Evolutionary conservation across 257 asterid species (phyloP), one percentile per base, ranked within the genome.

Genomic region (Solanum verrucosum): DNA sequence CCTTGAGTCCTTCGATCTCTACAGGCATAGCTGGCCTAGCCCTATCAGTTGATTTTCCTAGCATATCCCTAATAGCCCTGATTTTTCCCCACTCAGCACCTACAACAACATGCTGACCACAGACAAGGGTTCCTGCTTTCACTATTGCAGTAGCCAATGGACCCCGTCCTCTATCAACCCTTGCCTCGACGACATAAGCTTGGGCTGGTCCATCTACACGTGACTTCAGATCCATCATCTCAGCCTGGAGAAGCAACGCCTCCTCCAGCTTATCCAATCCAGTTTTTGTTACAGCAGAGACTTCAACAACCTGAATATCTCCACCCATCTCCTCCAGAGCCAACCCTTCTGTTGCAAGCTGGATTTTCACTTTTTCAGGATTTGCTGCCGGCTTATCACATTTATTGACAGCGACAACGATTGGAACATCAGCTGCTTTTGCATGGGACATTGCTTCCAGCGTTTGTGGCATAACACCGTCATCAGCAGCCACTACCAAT

Each of bases 401-500:
- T 90, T 97, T 96, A 89, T 97, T 97, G 35, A 97, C 92, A 34
- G 99, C 99, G 73, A 96, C 99, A 83, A 97, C 98, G 33, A 97
- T 89, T 2, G 98, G 98, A 74, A 97, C 98, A 49, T 92, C 90
- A 68, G 99, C 99, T 70, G 93, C 90, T 89, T 92, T 95, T 60
- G 99, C 99, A 89, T 96, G 99, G 87, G 96, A 87, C 91, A 97
- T 94, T 83, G 99, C 99, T 90, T 97, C 99, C n/a, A 93, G 94
- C 2, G 99, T 97, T 91, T 97, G 99, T 78, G 98, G 98, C 99
- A 97, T 97, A 75, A 96, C 98, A 16, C 99, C 99, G 78, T 97
- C 99, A 90, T 97, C 99, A 40, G 99, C 99, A 78, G 99, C 99
- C 89, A 97, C 99, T 82, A 97, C 99, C 46, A 97, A 94, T 87